Conservation (phyloP, 148 eudicot species). For the Fallopia convolvulus region DNA sequence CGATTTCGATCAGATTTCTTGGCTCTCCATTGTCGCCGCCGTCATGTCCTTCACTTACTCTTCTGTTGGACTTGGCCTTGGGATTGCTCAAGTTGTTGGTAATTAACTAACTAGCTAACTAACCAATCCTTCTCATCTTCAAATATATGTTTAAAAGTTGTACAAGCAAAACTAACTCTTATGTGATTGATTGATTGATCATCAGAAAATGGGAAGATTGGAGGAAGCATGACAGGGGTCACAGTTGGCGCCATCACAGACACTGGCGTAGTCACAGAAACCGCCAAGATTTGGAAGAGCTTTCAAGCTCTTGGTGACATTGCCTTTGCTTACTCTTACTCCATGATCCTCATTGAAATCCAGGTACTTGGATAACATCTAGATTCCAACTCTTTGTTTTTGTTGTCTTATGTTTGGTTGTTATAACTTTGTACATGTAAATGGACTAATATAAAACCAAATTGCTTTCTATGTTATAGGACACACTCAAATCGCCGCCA, state of each 20-base stretch:
- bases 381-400: no score
- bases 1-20: conserved; percentile 16
- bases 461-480: conserved; percentile 24
- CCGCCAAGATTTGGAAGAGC: not conserved
- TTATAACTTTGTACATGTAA: no score
- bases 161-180: not conserved
- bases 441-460: no score
- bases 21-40: conserved; percentile 16
- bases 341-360: conserved; percentile 17
- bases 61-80: conserved; percentile 12
- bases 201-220: conserved; percentile 9
- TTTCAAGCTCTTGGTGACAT: conserved; percentile 25
- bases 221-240: conserved; percentile 14
- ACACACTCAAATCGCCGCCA: conserved; percentile 66
- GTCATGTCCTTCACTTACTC: conserved; percentile 19
- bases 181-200: not conserved
- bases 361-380: not conserved
- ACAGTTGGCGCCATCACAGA: not conserved
- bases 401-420: no score
- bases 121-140: not conserved
- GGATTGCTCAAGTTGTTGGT: conserved; percentile 13
- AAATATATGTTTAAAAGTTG: not conserved
- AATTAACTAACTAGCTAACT: not conserved
- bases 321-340: conserved; percentile 18
- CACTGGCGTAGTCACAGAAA: not conserved